A percentile compares a stretch with the other conserved stretches of the same genome.
These are phyloP conservation scores for Sarocladium oryzae DNA, from an alignment of 2,329 filamentous ascomycete species.

Conservation along the genomic window DNA sequence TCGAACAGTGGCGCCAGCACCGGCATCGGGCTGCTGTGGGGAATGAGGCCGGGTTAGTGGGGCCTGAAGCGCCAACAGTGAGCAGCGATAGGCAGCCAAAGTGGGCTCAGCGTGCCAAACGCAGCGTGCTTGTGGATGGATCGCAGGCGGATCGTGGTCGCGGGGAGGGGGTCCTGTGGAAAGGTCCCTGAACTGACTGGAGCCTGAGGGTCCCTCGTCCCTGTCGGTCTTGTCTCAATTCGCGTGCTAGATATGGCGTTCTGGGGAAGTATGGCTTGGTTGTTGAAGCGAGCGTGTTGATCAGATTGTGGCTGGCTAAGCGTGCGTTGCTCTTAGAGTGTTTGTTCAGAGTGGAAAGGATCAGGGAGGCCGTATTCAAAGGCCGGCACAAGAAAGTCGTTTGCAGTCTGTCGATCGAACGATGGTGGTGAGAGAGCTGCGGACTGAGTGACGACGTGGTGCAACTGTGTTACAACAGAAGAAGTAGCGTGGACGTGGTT, in stretches of 20 bases:
- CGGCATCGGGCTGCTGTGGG: conserved; percentile 8
- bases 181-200: conserved; percentile 7
- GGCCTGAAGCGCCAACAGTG: not conserved
- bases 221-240: conserved; percentile 7
- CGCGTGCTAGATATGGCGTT: not conserved
- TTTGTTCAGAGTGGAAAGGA: too few relatives aligned
- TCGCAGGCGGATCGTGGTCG: conserved; percentile 4
- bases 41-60: not conserved
- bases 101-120: not conserved
- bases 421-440: not conserved
- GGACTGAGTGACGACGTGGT: not conserved
- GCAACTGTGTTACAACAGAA: not conserved
- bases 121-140: not conserved
- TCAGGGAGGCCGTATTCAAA: too few relatives aligned
- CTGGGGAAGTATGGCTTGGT: not conserved
- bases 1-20: conserved; percentile 3
- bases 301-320: not conserved
- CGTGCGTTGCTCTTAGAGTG: not conserved
- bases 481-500: too few relatives aligned
- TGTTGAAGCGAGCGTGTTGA: not conserved
- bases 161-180: not conserved
- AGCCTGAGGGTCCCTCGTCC: not conserved
- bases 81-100: conserved; percentile 2
- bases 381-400: too few relatives aligned
- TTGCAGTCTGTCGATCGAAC: not conserved